These are phyloP conservation scores for Malus sieversii DNA, from an alignment of 306 rosid species.

Conservation along the genomic window DNA sequence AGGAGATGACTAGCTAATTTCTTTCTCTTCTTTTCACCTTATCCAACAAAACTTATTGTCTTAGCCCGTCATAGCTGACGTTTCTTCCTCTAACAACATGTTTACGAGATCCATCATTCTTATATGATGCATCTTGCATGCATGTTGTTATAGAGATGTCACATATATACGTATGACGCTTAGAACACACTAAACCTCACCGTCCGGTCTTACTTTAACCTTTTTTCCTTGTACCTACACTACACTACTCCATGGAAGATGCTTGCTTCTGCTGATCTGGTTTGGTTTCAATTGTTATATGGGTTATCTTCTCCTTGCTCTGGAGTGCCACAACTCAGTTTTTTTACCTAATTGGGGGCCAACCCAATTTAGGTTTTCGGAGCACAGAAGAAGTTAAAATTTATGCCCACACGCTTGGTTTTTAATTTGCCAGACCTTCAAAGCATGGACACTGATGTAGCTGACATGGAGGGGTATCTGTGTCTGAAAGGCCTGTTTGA, in stretches of 20 bases:
- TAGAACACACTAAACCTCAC: not conserved
- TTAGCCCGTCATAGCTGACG: not conserved
- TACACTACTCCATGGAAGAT: not conserved
- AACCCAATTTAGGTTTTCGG: conserved; percentile 33
- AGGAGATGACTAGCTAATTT: conserved; percentile 58
- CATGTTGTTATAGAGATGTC: not conserved
- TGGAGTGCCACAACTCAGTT: conserved; percentile 9
- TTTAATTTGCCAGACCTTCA: conserved; percentile 24
- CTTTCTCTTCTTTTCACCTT: not conserved
- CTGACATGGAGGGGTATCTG: conserved; percentile 21
- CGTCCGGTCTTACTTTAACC: not conserved
- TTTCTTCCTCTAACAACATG: not conserved
- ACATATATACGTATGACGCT: not conserved
- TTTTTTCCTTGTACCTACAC: conserved; percentile 5
- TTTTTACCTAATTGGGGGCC: conserved; percentile 38
- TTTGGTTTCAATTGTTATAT: conserved; percentile 23
- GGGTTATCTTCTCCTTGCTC: conserved; percentile 20
- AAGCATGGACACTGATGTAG: conserved; percentile 18
- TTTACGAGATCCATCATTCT: not conserved
- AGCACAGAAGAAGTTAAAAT: conserved; percentile 22
- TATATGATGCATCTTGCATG: not conserved
- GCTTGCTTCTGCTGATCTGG: conserved; percentile 14
- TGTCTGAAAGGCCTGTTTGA: not conserved
- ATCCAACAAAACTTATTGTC: not conserved
- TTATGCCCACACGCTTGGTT: conserved; percentile 29